Evolutionary conservation across 1,284 basidiomycete genomes (phyloP), one percentile per base, ranked within the genome.

Genomic region (Grifola frondosa): DNA sequence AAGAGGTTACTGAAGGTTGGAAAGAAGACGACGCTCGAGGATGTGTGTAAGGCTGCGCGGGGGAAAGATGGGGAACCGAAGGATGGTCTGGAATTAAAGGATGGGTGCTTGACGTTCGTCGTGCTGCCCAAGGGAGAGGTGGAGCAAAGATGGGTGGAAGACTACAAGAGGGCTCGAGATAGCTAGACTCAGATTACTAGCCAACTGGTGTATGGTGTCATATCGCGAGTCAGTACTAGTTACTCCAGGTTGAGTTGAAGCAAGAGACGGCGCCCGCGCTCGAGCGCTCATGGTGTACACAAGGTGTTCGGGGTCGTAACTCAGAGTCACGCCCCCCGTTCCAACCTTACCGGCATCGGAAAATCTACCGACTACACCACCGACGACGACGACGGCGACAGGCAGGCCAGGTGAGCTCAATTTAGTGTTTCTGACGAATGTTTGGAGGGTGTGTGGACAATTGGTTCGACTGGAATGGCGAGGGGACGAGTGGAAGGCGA

Each of bases 141-240:
- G 43, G 93, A 97, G 62, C 77, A 80, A 62, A 79, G 77, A 50
- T 98, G 95, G 94, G 78, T 97, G 21, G 82, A 86, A n/a, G 83
- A 90, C 48, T 95, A 84, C 72, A 98, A 97, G 71, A 74, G 68
- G 57, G 69, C 60, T 20, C 65, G 81, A 58, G 44, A 43, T 10
- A 36, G 46, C 9, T 21, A 45, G 31, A 28, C 12, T 1, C n/a
- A n/a, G n/a, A n/a, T n/a, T n/a, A n/a, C n/a, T n/a, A n/a, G n/a
- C n/a, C n/a, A n/a, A n/a, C n/a, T n/a, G n/a, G n/a, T n/a, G n/a
- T n/a, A n/a, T n/a, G n/a, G n/a, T n/a, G n/a, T n/a, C n/a, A n/a
- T n/a, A n/a, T n/a, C n/a, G n/a, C n/a, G n/a, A n/a, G n/a, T n/a
- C n/a, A n/a, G n/a, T n/a, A n/a, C n/a, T n/a, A n/a, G n/a, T n/a